Conservation (phyloP, 2,329 filamentous ascomycete genomes). For the Venturia pyrina region DNA sequence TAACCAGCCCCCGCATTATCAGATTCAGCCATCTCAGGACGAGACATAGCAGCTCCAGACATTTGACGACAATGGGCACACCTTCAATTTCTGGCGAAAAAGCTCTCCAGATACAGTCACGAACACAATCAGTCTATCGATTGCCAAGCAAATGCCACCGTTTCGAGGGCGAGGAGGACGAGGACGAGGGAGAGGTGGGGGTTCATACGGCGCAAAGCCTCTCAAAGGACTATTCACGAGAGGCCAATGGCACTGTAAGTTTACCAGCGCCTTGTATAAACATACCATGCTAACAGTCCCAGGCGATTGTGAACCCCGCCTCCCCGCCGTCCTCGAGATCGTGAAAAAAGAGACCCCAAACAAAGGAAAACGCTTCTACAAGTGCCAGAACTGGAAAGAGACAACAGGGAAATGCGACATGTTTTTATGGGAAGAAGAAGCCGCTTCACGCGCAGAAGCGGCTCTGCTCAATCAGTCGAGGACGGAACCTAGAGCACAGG, state of each 20-base stretch:
- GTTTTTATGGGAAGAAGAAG: no score
- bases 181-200: neutral
- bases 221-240: neutral
- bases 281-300: neutral
- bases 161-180: neutral
- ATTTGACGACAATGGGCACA: neutral
- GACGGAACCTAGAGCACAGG: constrained; percentile 25
- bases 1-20: neutral
- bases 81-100: neutral
- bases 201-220: neutral
- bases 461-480: constrained; percentile 21
- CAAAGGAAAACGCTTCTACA: no score
- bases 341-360: constrained; percentile 46
- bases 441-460: no score
- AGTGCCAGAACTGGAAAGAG: no score
- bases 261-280: neutral
- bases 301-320: constrained; percentile 46
- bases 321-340: constrained; percentile 45
- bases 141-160: neutral
- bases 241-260: constrained; percentile 3
- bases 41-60: neutral
- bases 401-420: no score
- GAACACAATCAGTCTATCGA: neutral
- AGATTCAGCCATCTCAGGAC: neutral
- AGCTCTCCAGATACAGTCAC: neutral